These are phyloP conservation scores for Porphyra umbilicalis DNA, from an alignment of 31 red algal species.

Conservation along the genomic window DNA sequence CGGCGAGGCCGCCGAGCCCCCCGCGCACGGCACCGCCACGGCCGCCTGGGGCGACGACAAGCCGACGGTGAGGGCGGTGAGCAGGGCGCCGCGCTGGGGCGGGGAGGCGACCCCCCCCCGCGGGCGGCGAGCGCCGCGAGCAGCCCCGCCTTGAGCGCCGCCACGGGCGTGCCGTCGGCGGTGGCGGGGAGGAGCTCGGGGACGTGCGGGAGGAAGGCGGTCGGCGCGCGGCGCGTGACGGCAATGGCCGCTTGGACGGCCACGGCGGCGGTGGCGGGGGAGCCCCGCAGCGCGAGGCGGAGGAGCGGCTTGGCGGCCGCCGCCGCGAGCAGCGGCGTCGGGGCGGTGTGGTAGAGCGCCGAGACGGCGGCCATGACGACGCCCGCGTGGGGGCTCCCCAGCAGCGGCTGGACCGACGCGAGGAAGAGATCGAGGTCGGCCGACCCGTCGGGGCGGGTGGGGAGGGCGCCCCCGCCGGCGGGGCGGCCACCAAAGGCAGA, in stretches of 20 bases:
- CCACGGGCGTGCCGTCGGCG: conserved; percentile 34
- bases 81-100: conserved; percentile 35
- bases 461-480: not conserved
- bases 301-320: conserved; percentile 63
- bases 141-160: conserved; percentile 34
- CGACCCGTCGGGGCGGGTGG: conserved; percentile 6
- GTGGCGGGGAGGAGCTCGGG: conserved; percentile 72
- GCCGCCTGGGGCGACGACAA: conserved; percentile 28
- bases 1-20: conserved; percentile 60
- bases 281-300: conserved; percentile 37
- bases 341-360: conserved; percentile 62
- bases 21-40: conserved; percentile 36
- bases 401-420: conserved; percentile 40
- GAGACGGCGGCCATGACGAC: conserved; percentile 54
- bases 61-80: conserved; percentile 49
- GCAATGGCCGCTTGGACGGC: conserved; percentile 46
- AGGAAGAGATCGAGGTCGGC: conserved; percentile 55
- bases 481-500: not conserved
- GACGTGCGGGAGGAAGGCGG: conserved; percentile 51
- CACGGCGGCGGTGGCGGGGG: conserved; percentile 32
- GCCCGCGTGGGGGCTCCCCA: conserved; percentile 45
- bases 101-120: conserved; percentile 31
- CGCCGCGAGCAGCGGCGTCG: conserved; percentile 32
- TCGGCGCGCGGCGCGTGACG: conserved; percentile 33
- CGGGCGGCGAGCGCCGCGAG: conserved; percentile 32